Conservation (phyloP, 331 rosid species). For the Ulmus americana region DNA sequence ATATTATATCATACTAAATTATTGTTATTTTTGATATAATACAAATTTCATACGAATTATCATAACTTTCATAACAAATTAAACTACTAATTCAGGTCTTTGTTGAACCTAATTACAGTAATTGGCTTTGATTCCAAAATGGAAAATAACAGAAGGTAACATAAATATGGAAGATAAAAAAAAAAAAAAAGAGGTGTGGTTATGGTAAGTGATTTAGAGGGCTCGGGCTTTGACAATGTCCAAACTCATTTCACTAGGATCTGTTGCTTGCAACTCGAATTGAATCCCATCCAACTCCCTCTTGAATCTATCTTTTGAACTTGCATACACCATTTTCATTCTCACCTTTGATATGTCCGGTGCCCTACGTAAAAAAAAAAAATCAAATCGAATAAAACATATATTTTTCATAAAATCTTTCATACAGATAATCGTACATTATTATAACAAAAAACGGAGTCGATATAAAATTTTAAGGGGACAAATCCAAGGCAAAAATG, state of each 20-base stretch:
- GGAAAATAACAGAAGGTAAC: not conserved
- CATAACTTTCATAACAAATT: too few species aligned
- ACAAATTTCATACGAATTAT: too few species aligned
- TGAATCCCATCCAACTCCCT: constrained; percentile 82
- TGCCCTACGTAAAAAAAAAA: constrained; percentile 35
- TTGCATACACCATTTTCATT: constrained; percentile 92
- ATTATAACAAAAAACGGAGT: too few species aligned
- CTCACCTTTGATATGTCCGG: constrained; percentile 75
- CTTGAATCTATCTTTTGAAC: constrained; percentile 90
- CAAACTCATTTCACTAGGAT: constrained; percentile 92
- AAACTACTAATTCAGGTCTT: too few species aligned
- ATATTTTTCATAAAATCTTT: not conserved
- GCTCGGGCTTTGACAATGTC: constrained; percentile 71
- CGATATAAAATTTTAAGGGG: too few species aligned
- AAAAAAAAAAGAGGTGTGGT: not conserved
- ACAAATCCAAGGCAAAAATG: too few species aligned
- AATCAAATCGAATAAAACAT: not conserved
- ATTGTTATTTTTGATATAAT: too few species aligned
- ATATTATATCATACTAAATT: too few species aligned
- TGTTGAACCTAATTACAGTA: too few species aligned
- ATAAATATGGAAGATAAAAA: constrained; percentile 7
- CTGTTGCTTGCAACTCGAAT: constrained; percentile 84
- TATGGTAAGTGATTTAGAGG: constrained; percentile 18
- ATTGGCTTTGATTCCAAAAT: too few species aligned
- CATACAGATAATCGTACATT: too few species aligned